Evolutionary conservation across 768 basidiomycete genomes (phyloP), one percentile per base, ranked within the genome.

Genomic region (Nidularia pulvinata): DNA sequence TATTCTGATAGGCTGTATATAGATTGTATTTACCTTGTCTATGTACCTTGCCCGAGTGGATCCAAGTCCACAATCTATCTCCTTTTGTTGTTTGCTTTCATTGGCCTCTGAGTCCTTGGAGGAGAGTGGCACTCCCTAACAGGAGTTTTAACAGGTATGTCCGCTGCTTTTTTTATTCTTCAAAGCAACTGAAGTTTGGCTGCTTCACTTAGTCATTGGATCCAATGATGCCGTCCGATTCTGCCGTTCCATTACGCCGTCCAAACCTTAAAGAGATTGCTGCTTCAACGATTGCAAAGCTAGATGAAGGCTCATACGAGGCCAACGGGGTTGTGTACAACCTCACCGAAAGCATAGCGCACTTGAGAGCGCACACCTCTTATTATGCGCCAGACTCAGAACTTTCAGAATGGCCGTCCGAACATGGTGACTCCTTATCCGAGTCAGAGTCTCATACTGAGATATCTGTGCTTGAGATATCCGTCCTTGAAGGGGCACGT

Each of bases 401-500:
- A 6, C 65, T 84, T 0, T 71, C 77, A 1, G 55, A 66, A 22
- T 88, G 86, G 86, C 48, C 55, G 10, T 53, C 59, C 16, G 11
- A 22, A 46, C 14, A 55, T 33, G 48, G 39, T 14, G 16, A 13
- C 35, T 22, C n/a, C 9, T 49, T 45, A 34, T 43, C 35, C 16
- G 13, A 11, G 5, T 25, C 46, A 37, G 22, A 5, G 35, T 14
- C 32, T 1, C 56, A 32, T 11, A 46, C 56, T 0, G 57, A 74
- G 51, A 61, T 81, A 22, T 72, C 72, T 11, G 59, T 81, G 14
- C 59, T 77, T 11, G 78, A 84, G 61, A 72, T 75, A 5, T 80
- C 82, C 6, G 81, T 82, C 0, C 71, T 84, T 13, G 77, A 79
- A 19, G 82, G 80, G 10, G 74, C 78, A 7, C 72, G 74, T 13